phyloP scores from a whole-genome alignment of 352 stramenopile species.

The Phytophthora tubulina region DNA sequence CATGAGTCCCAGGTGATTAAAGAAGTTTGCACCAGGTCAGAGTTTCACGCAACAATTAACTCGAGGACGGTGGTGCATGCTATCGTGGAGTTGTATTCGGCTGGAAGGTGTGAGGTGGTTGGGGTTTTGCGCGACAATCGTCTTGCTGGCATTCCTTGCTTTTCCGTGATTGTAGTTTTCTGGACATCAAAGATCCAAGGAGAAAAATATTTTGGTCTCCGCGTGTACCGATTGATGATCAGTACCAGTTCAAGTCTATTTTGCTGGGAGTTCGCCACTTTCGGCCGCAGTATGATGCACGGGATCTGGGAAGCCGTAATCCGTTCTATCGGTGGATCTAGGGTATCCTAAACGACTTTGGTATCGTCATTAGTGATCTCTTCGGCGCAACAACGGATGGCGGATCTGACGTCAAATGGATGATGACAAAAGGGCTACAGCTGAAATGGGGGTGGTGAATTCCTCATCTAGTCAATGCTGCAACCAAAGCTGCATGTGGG shows the following conservation, averaged over 20 bases:
- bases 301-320: not conserved
- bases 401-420: not conserved
- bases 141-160: not conserved
- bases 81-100: not conserved
- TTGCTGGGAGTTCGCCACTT: not conserved
- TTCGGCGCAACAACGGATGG: not conserved
- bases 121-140: not conserved
- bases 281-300: not conserved
- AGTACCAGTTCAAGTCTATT: slow-evolving; percentile 12
- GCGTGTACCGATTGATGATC: slow-evolving; percentile 28
- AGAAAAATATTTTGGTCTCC: slow-evolving; percentile 43
- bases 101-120: not conserved
- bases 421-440: not conserved
- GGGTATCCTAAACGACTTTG: not conserved
- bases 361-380: not conserved
- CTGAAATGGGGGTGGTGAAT: not conserved
- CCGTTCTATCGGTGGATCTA: not conserved
- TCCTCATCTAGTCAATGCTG: not conserved
- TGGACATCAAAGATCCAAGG: not conserved
- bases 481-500: not conserved
- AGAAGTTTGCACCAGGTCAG: not conserved
- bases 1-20: not conserved
- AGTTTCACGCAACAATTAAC: not conserved
- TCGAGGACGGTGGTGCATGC: not conserved
- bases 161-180: not conserved